These are phyloP conservation scores for Helotiales sp. DNA, from an alignment of 2,329 filamentous ascomycete genomes.

Conservation along the genomic window DNA sequence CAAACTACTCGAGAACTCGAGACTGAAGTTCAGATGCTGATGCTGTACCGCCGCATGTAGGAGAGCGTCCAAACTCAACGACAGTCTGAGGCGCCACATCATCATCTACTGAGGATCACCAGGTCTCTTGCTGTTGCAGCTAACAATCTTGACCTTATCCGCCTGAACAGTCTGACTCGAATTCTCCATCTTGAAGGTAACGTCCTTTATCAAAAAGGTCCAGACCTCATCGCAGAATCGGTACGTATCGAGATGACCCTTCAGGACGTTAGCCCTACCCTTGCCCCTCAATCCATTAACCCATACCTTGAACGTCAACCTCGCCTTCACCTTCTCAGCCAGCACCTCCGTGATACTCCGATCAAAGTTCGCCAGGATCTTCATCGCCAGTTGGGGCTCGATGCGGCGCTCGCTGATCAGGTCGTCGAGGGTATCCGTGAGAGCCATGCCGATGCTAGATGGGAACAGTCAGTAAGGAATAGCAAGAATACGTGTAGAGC, in stretches of 20 bases:
- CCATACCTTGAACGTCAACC: conserved; percentile 87
- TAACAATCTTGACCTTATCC: conserved; percentile 97
- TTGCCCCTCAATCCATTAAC: not conserved
- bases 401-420: conserved; percentile 93
- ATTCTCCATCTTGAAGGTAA: conserved; percentile 95
- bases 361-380: conserved; percentile 95
- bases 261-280: conserved; percentile 24
- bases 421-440: conserved; percentile 96
- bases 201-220: conserved; percentile 98
- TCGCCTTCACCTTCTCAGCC: conserved; percentile 87
- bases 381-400: conserved; percentile 98
- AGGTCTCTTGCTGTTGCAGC: conserved; percentile 87
- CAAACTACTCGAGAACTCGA: not conserved
- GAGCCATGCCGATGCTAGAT: conserved; percentile 81
- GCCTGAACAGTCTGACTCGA: conserved; percentile 70
- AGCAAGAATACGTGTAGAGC: conserved; percentile 32
- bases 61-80: not conserved
- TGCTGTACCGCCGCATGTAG: not conserved
- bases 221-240: conserved; percentile 99
- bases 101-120: conserved; percentile 48
- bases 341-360: conserved; percentile 88
- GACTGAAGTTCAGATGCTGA: not conserved
- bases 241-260: conserved; percentile 98
- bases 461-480: conserved; percentile 32
- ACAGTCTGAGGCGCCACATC: not conserved